These are phyloP conservation scores for Gymnopus androsaceus DNA, from an alignment of 1,284 basidiomycete genomes.

Conservation along the genomic window DNA sequence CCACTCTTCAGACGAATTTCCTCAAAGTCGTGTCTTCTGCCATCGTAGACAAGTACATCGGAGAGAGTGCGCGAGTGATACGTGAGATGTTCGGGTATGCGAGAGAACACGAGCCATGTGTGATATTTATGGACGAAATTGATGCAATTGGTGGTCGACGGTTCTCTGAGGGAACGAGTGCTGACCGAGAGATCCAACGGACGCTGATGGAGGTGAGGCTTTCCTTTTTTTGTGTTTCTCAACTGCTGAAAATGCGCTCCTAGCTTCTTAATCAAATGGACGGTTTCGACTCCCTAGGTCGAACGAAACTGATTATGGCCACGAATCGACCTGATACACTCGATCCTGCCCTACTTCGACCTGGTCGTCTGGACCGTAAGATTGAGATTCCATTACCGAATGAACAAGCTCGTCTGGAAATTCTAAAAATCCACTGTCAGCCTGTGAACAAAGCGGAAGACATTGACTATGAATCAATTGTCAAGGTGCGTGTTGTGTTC, in stretches of 20 bases:
- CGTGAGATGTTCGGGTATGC: slow-evolving; percentile 99
- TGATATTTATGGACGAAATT: slow-evolving; percentile 99
- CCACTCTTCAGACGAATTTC: slow-evolving; percentile 95
- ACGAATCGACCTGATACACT: slow-evolving; percentile 97
- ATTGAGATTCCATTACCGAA: slow-evolving; percentile 99
- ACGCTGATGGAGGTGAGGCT: slow-evolving; percentile 91
- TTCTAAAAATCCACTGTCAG: slow-evolving; percentile 95
- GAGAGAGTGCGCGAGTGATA: slow-evolving; percentile 93
- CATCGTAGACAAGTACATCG: slow-evolving; percentile 99
- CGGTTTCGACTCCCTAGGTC: slow-evolving; percentile 95
- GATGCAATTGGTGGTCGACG: slow-evolving; percentile 95
- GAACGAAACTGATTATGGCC: slow-evolving; percentile 98
- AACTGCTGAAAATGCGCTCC: neutral
- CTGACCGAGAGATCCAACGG: slow-evolving; percentile 97
- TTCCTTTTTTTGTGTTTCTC: neutral
- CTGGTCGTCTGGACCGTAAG: slow-evolving; percentile 95
- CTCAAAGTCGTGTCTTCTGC: slow-evolving; percentile 99
- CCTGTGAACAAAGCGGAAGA: slow-evolving; percentile 95
- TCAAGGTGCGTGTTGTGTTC: slow-evolving; percentile 89
- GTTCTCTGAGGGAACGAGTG: slow-evolving; percentile 98
- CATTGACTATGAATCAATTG: slow-evolving; percentile 95
- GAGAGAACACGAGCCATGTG: slow-evolving; percentile 95
- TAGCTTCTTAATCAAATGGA: slow-evolving; percentile 99
- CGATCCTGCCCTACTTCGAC: slow-evolving; percentile 94
- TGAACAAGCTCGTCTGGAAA: slow-evolving; percentile 93